phyloP scores from a whole-genome alignment of 1,284 basidiomycete genomes.

The Puccinia polysora region DNA sequence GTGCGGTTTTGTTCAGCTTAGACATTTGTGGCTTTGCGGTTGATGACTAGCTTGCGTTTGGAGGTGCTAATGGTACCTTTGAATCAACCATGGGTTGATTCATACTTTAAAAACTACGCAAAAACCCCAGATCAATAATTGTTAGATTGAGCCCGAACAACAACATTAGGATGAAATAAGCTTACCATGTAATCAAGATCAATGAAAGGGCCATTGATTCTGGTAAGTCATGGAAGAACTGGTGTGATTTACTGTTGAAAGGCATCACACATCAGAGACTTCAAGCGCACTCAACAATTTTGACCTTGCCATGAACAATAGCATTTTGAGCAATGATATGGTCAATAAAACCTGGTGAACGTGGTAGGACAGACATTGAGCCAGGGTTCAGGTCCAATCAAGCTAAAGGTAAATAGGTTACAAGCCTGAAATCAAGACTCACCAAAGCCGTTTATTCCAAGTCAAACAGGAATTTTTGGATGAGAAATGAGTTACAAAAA shows the following conservation, averaged over 20 bases:
- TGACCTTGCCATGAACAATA: too few relatives aligned
- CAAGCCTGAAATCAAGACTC: too few relatives aligned
- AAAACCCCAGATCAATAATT: conserved; percentile 45
- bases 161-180: too few relatives aligned
- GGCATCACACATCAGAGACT: too few relatives aligned
- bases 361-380: too few relatives aligned
- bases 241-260: too few relatives aligned
- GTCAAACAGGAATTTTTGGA: too few relatives aligned
- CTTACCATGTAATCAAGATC: conserved; percentile 85
- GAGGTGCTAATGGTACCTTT: conserved; percentile 76
- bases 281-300: too few relatives aligned
- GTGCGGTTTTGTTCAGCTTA: conserved; percentile 90
- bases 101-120: conserved; percentile 99
- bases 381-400: conserved; percentile 14
- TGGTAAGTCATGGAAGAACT: too few relatives aligned
- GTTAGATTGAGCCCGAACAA: not conserved
- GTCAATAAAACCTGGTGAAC: conserved; percentile 77
- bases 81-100: conserved; percentile 95
- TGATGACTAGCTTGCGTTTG: conserved; percentile 83
- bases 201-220: too few relatives aligned
- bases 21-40: conserved; percentile 73
- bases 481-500: too few relatives aligned
- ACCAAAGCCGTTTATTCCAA: too few relatives aligned
- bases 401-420: conserved; percentile 30
- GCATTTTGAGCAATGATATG: conserved; percentile 97